These are phyloP conservation scores for Bryum argenteum DNA, from an alignment of 225 moss, liverwort and hornwort genomes.

Conservation along the genomic window DNA sequence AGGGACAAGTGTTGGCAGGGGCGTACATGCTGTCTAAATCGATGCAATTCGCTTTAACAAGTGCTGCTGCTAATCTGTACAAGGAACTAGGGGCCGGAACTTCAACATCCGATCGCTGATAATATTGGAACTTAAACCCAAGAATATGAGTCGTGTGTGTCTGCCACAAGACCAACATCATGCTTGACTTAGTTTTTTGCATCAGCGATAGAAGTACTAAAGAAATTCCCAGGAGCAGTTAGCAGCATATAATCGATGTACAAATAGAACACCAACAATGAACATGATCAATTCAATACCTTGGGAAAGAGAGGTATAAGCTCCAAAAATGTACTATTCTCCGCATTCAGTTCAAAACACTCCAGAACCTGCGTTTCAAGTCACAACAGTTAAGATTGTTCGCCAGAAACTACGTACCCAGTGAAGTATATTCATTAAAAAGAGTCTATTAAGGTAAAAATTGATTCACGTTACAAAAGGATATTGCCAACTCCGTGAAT, in stretches of 20 bases:
- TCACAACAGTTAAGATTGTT: constrained; percentile 11
- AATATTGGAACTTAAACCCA: constrained; percentile 99
- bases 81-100: constrained; percentile 92
- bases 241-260: constrained; percentile 24
- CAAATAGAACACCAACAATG: constrained; percentile 10
- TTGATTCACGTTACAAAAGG: constrained; percentile 12
- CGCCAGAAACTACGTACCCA: not conserved
- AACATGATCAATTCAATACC: constrained; percentile 43
- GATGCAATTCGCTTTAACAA: constrained; percentile 98
- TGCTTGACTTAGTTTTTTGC: not conserved
- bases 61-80: constrained; percentile 98
- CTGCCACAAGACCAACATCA: constrained; percentile 54
- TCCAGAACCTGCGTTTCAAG: constrained; percentile 75
- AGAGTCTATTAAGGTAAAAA: not conserved
- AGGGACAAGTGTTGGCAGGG: constrained; percentile 21
- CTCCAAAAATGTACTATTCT: constrained; percentile 84
- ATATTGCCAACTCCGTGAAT: constrained; percentile 10
- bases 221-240: constrained; percentile 5
- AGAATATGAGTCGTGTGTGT: constrained; percentile 98
- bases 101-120: constrained; percentile 92
- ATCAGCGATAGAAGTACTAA: constrained; percentile 4
- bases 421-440: not conserved
- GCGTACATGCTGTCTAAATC: constrained; percentile 97
- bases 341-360: constrained; percentile 95
- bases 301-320: constrained; percentile 98